Evolutionary conservation across 768 basidiomycete genomes (phyloP), one percentile per base, ranked within the genome.

Genomic region (Dentipellis sp.): DNA sequence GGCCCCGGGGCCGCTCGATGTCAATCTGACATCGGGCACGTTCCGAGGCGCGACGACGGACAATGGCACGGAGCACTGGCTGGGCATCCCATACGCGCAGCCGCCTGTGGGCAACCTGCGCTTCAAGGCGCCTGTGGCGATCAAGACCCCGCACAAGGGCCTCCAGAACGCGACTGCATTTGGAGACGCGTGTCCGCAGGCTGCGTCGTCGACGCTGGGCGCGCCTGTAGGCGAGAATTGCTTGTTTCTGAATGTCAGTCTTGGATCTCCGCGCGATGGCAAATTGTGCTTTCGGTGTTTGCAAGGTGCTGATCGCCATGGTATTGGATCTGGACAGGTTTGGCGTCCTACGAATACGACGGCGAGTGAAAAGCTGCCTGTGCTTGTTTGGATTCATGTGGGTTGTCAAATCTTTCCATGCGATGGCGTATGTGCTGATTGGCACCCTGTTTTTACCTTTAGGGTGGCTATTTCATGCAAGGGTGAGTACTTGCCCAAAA

Each of bases 61-160:
- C 11, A 75, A 76, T 49, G 75, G 74, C 9, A 75, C 75, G 10
- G 78, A 83, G 10, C 61, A 72, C 63, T 86, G 81, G 76, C 71
- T 83, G 11, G 83, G 83, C 2, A 75, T 87, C 36, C 83, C 78
- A 0, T 87, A 72, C 56, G 84, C 81, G 4, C 67, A 76, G 57
- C 73, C 83, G 1, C 84, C 84, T 0, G 60, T 80, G 0, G 83
- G 82, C 1, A 40, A 63, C 7, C 71, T 84, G 46, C 75, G 83
- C 2, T 83, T 86, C 68, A 78, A 77, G 58, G 75, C 78, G 0
- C 82, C 84, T 3, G 69, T 76, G 0, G 64, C 70, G 3, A 71
- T 81, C 55, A 67, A 66, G 12, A 61, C 58, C 23, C 59, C 66
- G 1, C 66, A 68, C 0, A 60, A 53, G 12, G 69, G 57, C 0